A percentile compares a stretch with the other conserved stretches of the same genome.
Conservation (phyloP, 331 rosid species). For the Pyrus hybrid region DNA sequence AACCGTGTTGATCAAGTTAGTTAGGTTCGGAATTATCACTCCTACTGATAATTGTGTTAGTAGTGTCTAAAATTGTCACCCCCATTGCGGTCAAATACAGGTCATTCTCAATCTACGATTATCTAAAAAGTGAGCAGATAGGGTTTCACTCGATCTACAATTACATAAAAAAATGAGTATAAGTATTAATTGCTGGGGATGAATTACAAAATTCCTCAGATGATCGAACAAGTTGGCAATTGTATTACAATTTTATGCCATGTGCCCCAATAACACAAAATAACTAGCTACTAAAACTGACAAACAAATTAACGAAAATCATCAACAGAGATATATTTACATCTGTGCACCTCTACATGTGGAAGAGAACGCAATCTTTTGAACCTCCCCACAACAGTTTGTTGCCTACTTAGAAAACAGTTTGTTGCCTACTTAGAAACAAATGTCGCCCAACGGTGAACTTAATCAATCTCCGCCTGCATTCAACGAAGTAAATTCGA, state of each 20-base stretch:
- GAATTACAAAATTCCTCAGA: conserved; percentile 25
- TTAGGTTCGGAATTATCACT: not conserved
- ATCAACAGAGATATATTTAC: conserved; percentile 39
- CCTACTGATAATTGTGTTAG: not conserved
- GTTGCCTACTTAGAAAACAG: conserved; percentile 7
- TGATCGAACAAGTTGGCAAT: conserved; percentile 26
- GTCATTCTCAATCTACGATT: not conserved
- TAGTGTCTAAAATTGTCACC: not conserved
- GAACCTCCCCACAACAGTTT: conserved; percentile 8
- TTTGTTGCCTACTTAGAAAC: conserved; percentile 3
- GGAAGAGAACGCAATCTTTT: conserved; percentile 20
- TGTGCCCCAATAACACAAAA: conserved; percentile 7
- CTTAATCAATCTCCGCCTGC: conserved; percentile 33
- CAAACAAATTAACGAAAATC: conserved; percentile 4
- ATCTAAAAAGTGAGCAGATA: too few relatives aligned
- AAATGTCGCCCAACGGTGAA: conserved; percentile 10
- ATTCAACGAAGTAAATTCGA: conserved; percentile 11
- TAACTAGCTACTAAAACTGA: conserved; percentile 18
- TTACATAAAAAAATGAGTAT: not conserved
- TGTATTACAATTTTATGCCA: conserved; percentile 27
- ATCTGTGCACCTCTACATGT: conserved; percentile 29
- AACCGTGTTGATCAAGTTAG: not conserved
- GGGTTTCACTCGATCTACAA: not conserved
- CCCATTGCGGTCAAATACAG: not conserved
- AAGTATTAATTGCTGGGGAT: conserved; percentile 10